Evolutionary conservation across 768 basidiomycete genomes (phyloP).

Genomic region (Tephrocybe rancida): DNA sequence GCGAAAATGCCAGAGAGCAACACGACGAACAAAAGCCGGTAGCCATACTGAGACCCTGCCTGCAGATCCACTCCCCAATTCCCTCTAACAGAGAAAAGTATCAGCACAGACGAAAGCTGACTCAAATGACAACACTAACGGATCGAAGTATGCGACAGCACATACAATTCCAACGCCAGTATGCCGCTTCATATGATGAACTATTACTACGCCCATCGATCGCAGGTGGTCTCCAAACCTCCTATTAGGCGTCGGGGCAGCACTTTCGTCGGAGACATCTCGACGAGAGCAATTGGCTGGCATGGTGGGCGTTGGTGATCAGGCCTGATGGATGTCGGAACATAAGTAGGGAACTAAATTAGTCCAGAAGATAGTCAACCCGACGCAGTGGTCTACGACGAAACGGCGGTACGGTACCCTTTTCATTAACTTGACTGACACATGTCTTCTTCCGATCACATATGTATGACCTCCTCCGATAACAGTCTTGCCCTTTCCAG

Average conservation of each 20-base stretch:
- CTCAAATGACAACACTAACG: constrained; percentile 51
- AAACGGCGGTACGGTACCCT: constrained; percentile 41
- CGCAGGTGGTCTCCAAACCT: constrained; percentile 14
- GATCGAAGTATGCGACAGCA: constrained; percentile 88
- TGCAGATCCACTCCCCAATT: constrained; percentile 93
- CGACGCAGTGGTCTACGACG: constrained; percentile 39
- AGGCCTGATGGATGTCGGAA: constrained; percentile 4
- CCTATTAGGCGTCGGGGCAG: not conserved
- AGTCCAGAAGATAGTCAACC: constrained; percentile 35
- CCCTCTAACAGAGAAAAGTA: constrained; percentile 44
- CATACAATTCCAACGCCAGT: constrained; percentile 86
- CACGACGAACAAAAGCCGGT: constrained; percentile 83
- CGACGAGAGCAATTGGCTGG: constrained; percentile 19
- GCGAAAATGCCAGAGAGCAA: constrained; percentile 83
- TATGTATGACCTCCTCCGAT: no score
- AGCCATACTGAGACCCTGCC: constrained; percentile 85
- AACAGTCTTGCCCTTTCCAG: not conserved
- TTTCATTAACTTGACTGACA: constrained; percentile 21
- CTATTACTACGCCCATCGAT: constrained; percentile 31
- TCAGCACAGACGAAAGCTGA: not conserved
- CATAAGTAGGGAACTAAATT: constrained; percentile 27
- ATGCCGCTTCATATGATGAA: constrained; percentile 62
- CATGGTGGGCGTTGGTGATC: constrained; percentile 24
- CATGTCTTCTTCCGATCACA: constrained; percentile 3
- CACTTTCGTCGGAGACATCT: not conserved